A percentile compares a stretch with the other conserved stretches of the same genome.
Evolutionary conservation across 306 rosid genomes (phyloP).

Genomic region (Quercus robur): DNA sequence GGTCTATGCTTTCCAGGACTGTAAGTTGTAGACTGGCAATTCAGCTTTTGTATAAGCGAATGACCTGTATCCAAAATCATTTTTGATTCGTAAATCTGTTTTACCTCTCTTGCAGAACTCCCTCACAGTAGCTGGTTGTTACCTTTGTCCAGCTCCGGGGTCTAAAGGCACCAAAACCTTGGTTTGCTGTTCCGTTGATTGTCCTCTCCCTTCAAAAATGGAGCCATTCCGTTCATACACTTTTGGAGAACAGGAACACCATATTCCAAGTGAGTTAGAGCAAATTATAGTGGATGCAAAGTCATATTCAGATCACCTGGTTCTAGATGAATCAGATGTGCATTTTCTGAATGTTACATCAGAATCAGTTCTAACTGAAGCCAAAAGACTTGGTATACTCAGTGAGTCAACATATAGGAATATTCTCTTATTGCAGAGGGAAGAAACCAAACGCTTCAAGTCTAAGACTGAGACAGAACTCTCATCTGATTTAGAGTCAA

Average conservation of each 20-base stretch:
- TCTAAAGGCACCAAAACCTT: conserved; percentile 69
- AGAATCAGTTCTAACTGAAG: conserved; percentile 61
- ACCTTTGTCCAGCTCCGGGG: conserved; percentile 90
- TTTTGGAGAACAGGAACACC: conserved; percentile 18
- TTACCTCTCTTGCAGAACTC: conserved; percentile 50
- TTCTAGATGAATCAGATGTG: conserved; percentile 56
- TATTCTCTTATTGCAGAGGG: conserved; percentile 52
- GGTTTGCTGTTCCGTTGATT: conserved; percentile 67
- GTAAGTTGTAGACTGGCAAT: neutral
- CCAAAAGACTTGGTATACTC: conserved; percentile 54
- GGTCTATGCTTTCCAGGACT: neutral
- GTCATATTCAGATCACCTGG: conserved; percentile 35
- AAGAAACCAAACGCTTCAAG: conserved; percentile 68
- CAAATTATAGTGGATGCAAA: conserved; percentile 50
- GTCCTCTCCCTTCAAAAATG: conserved; percentile 52
- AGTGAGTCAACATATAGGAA: conserved; percentile 55
- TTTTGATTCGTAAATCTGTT: neutral
- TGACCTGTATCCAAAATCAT: neutral
- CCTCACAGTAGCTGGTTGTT: conserved; percentile 86
- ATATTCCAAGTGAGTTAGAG: conserved; percentile 37
- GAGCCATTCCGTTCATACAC: conserved; percentile 36
- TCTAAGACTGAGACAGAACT: conserved; percentile 39
- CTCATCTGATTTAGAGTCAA: conserved; percentile 27
- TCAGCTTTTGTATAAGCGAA: neutral
- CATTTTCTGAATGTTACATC: conserved; percentile 62